A percentile compares a stretch with the other conserved stretches of the same genome.
Conservation (phyloP, 177 flowering plant genomes). For the Tripterygium wilfordii region DNA sequence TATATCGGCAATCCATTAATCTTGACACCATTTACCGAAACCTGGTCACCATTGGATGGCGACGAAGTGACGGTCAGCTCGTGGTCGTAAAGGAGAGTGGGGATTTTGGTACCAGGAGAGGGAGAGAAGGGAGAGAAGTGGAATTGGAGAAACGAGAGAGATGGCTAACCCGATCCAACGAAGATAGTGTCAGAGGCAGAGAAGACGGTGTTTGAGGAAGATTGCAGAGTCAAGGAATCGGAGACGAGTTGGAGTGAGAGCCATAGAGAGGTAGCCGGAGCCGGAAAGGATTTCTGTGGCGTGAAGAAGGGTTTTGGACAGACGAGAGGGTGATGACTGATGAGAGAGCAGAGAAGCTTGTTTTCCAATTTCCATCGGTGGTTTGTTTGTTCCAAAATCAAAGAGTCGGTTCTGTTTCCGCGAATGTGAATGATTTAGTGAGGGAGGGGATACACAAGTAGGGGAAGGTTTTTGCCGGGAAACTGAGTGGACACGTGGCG, state of each 20-base stretch:
- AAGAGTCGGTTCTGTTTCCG: too few relatives aligned
- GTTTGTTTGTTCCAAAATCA: too few relatives aligned
- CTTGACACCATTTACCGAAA: slow-evolving; percentile 44
- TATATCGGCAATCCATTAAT: slow-evolving; percentile 28
- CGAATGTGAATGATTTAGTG: too few relatives aligned
- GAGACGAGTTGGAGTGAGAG: slow-evolving; percentile 46
- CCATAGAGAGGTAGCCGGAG: slow-evolving; percentile 51
- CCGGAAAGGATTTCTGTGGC: slow-evolving; percentile 50
- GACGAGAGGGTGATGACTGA: slow-evolving; percentile 14
- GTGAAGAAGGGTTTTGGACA: slow-evolving; percentile 16
- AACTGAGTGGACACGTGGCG: too few relatives aligned
- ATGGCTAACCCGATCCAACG: slow-evolving; percentile 44
- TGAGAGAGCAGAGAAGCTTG: too few relatives aligned
- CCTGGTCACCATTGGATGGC: neutral
- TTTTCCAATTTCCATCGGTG: too few relatives aligned
- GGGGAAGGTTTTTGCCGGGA: too few relatives aligned
- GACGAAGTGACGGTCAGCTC: slow-evolving; percentile 38
- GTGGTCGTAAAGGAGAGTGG: slow-evolving; percentile 25
- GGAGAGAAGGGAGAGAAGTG: slow-evolving; percentile 49
- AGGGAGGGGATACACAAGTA: too few relatives aligned
- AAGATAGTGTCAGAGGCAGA: slow-evolving; percentile 52
- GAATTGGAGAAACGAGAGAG: slow-evolving; percentile 40
- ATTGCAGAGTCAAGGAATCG: slow-evolving; percentile 13
- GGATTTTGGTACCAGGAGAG: slow-evolving; percentile 36
- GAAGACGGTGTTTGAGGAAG: slow-evolving; percentile 45